A percentile compares a stretch with the other conserved stretches of the same genome.
Conservation (phyloP, 306 rosid species). For the Citrullus colocynthis region DNA sequence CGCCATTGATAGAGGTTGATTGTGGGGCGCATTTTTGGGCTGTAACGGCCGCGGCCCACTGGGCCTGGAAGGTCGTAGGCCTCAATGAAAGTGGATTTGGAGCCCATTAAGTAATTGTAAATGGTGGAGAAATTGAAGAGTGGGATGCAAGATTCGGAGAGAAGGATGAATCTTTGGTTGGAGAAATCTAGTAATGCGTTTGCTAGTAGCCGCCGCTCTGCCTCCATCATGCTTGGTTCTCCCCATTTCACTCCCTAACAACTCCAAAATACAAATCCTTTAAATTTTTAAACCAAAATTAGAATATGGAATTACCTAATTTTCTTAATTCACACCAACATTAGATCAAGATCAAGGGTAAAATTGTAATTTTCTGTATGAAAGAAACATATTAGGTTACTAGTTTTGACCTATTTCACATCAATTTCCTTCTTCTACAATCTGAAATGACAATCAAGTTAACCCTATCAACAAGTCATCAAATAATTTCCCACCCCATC, state of each 20-base stretch:
- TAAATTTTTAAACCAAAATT: too few relatives aligned
- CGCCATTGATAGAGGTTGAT: constrained; percentile 51
- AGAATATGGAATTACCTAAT: too few relatives aligned
- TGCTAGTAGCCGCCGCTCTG: constrained; percentile 54
- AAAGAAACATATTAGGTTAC: too few relatives aligned
- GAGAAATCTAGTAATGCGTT: constrained; percentile 57
- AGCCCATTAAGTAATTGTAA: constrained; percentile 41
- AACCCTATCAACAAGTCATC: too few relatives aligned
- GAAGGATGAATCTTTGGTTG: constrained; percentile 59
- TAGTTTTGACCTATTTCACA: too few relatives aligned
- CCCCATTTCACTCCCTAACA: constrained; percentile 74
- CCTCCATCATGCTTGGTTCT: constrained; percentile 59
- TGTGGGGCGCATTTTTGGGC: constrained; percentile 30
- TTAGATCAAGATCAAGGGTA: too few relatives aligned
- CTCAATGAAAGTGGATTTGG: constrained; percentile 41
- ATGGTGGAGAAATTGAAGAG: constrained; percentile 54
- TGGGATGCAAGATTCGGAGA: constrained; percentile 93
- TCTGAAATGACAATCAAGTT: too few relatives aligned
- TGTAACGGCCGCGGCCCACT: constrained; percentile 65
- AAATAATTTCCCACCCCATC: neutral
- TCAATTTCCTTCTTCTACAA: too few relatives aligned
- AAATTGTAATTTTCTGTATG: too few relatives aligned
- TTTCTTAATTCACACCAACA: too few relatives aligned
- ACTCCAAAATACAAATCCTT: neutral
- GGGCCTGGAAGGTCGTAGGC: constrained; percentile 29